Base-by-base conservation (phyloP, 2,329 filamentous ascomycete species). In the Paecilomyces variotii region DNA sequence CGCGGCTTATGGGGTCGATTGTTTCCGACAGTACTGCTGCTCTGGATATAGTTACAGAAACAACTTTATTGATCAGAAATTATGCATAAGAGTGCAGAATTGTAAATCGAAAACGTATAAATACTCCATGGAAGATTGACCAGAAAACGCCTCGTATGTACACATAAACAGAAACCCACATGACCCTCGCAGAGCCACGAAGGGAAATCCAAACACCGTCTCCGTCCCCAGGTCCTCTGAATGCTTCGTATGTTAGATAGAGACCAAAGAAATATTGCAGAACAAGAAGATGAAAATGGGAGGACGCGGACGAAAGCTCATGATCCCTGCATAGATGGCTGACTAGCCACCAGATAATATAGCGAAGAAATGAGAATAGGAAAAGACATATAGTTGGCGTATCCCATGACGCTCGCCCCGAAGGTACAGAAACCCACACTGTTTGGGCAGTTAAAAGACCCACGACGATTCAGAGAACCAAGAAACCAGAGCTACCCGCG, bases 121-220 rank as follows among this genome's bases (percentile, higher is more conserved):
- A 45, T 19, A 7, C 4, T 14, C 39, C 39, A 14, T 9, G n/a
- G 5, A 45, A 45, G 19, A 45, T 9, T 14, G 19, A 45, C n/a
- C 39, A 19, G 7, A 19, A 19, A 45, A 45, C 39, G 39, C 39
- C 39, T 45, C 50, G 27, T 26, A 26, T 52, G 50, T 26, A 52
- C 24, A 52, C 24, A 28, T 28, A 52, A 26, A 52, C 50, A 52
- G 19, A 26, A 28, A 27, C 24, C 12, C 25, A 12, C 10, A 14
- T 24, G n/a, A 28, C 50, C 25, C 24, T 7, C 24, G 3, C 4
- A 11, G 39, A 45, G n/a, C n/a, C 24, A 12, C 25, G 25, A 28
- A 14, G 19, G 50, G 50, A 9, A 52, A 52, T 27, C 50, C 24
- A 52, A 52, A 65, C 63, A 63, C 63, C 64, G 57, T 59, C 54